phyloP scores from a whole-genome alignment of 2,329 filamentous ascomycete genomes.

The Pestalotiopsis fici region DNA sequence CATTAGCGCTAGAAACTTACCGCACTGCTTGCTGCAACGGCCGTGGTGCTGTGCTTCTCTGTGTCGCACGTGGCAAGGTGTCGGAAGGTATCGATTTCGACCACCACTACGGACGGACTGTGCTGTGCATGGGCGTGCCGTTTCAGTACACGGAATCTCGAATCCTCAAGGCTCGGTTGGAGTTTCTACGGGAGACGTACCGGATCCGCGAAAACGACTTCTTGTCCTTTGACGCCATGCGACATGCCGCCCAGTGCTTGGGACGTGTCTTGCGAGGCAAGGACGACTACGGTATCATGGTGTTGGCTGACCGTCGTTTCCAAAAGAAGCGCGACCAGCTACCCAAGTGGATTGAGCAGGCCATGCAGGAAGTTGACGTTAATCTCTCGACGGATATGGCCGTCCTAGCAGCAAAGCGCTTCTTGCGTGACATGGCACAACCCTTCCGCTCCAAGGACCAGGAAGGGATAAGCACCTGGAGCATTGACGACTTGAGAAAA shows the following conservation, averaged over 20 bases:
- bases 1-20: conserved; percentile 92
- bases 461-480: conserved; percentile 94
- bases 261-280: conserved; percentile 94
- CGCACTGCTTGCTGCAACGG: conserved; percentile 97
- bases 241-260: conserved; percentile 95
- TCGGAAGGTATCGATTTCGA: conserved; percentile 99
- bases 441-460: conserved; percentile 82
- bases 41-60: conserved; percentile 87
- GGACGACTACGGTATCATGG: conserved; percentile 99
- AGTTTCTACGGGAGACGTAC: conserved; percentile 96
- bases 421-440: conserved; percentile 88
- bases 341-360: conserved; percentile 95
- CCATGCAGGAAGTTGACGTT: conserved; percentile 79
- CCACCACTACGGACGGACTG: conserved; percentile 94
- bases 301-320: conserved; percentile 90
- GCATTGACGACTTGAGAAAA: conserved; percentile 71
- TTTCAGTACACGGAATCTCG: conserved; percentile 99
- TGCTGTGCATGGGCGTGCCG: conserved; percentile 93
- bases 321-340: conserved; percentile 88
- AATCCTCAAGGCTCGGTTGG: conserved; percentile 91
- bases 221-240: conserved; percentile 97
- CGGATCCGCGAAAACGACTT: conserved; percentile 97
- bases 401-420: conserved; percentile 83
- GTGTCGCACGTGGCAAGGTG: conserved; percentile 95
- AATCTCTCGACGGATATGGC: conserved; percentile 97